Conservation (phyloP, 345 rosid genomes). For the Xanthoceras sorbifolium region DNA sequence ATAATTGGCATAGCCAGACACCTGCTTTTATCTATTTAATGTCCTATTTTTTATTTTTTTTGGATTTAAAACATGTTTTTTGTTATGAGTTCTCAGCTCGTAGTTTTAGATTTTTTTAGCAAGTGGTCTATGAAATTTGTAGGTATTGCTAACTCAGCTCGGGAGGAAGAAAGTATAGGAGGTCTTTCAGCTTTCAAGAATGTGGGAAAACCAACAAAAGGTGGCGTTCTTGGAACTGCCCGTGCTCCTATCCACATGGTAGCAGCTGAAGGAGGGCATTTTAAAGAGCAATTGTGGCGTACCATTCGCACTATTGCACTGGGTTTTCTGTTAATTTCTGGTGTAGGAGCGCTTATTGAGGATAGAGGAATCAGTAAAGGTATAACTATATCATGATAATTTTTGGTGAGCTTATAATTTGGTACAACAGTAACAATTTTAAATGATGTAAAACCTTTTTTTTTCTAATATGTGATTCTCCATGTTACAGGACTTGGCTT, state of each 20-base stretch:
- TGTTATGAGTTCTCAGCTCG: background rate
- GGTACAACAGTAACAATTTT: constrained; percentile 9
- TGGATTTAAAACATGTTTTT: background rate
- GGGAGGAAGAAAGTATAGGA: constrained; percentile 60
- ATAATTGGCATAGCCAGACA: background rate
- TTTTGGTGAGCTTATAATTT: constrained; percentile 9
- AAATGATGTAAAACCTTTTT: background rate
- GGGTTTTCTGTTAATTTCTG: constrained; percentile 84
- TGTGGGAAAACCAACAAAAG: constrained; percentile 68
- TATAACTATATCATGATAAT: constrained; percentile 25
- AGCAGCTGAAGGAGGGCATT: constrained; percentile 72
- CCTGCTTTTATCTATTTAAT: background rate
- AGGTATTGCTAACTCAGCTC: constrained; percentile 58
- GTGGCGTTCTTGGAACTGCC: constrained; percentile 78
- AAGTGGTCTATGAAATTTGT: constrained; percentile 14
- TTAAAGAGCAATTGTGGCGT: constrained; percentile 95
- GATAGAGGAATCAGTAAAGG: constrained; percentile 95
- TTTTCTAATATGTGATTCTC: constrained; percentile 3
- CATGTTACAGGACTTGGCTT: constrained; percentile 73
- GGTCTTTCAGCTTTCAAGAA: constrained; percentile 68
- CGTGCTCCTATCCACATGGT: constrained; percentile 87
- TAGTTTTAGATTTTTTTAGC: background rate
- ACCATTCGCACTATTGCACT: constrained; percentile 73
- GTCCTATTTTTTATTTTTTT: background rate
- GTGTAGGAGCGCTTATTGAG: constrained; percentile 87